Base-by-base conservation (phyloP, 164 flowering plant genomes). In the Paratinospora sagittata region DNA sequence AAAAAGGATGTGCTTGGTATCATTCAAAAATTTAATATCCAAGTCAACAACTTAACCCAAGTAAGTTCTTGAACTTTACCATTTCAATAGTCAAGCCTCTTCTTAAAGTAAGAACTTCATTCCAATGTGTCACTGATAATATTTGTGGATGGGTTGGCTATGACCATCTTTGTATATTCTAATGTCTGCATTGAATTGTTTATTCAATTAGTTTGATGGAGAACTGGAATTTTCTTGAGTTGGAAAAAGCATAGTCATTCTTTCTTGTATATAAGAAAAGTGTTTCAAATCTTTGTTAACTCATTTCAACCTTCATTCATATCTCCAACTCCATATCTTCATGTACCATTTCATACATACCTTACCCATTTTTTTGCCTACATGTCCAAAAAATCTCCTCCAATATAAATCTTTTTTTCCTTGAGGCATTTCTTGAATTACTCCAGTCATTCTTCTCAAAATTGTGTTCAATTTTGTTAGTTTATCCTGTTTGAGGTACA, bases 11-110 rank as follows among this genome's bases (percentile, higher is more conserved):
- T 96, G 27, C 43, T 72, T 67, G 97, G 84, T 66, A 78, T 85
- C 55, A 85, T 80, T 71, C 85, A 81, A 72, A 84, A 78, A 73
- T 93, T 96, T 84, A 96, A 92, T 74, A 96, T 96, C 74, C 99
- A 96, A 88, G 97, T 96, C 69, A 86, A 85, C 82, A 96, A 96
- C 83, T 81, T 96, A 82, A 96, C 98, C 73, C 99, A 92, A 81
- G 98, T 92, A 73, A 81, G 89, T 75, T 76, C 16, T 41, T 65
- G 52, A 17, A 23, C 33, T 37, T 21, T 8, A 3, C 10, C 14
- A 19, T 34, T 65, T 23, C 12, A 17, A 52, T 7, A 17, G n/a
- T 17, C 21, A 17, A 52, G 60, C 60, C 8, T 52, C 7, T 4
- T 52, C 60, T 17, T 52, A 17, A 17, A 52, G n/a, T 52, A 52